Evolutionary conservation across 257 asterid species (phyloP).

Genomic region (Verbena officinalis): DNA sequence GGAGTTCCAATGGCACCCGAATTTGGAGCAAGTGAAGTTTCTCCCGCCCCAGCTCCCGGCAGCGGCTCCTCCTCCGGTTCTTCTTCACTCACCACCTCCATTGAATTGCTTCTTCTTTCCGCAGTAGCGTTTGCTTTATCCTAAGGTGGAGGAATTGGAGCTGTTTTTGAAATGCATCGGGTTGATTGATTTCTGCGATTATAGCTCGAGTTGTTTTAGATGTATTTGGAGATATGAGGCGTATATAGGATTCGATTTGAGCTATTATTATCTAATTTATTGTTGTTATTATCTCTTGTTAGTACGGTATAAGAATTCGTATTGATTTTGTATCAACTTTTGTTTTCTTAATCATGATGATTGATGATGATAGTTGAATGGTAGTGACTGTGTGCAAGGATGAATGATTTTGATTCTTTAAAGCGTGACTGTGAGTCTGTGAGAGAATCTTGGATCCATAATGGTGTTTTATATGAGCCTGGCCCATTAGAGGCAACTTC

Average conservation of each 20-base stretch:
- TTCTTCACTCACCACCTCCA: conserved; percentile 34
- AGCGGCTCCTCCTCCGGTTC: conserved; percentile 34
- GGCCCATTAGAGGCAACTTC: neutral
- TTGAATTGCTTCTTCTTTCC: conserved; percentile 20
- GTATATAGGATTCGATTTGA: conserved; percentile 29
- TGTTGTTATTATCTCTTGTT: neutral
- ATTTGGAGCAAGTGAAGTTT: conserved; percentile 36
- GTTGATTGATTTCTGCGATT: neutral
- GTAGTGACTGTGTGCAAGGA: neutral
- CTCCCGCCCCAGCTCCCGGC: conserved; percentile 51
- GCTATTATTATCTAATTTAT: neutral
- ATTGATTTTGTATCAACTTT: conserved; percentile 17
- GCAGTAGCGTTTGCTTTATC: conserved; percentile 31
- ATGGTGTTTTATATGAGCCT: neutral
- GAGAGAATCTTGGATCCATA: neutral
- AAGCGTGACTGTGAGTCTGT: neutral
- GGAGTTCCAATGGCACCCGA: conserved; percentile 21
- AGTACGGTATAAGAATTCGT: conserved; percentile 6
- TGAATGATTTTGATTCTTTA: neutral
- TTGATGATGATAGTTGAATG: conserved; percentile 13
- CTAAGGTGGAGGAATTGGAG: conserved; percentile 23
- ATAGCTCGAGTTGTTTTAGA: neutral
- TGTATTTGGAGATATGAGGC: neutral
- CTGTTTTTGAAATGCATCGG: neutral
- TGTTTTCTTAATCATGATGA: neutral